These are phyloP conservation scores for Sabuloglossum arenarium DNA, from an alignment of 495 filamentous ascomycete genomes.

Conservation along the genomic window DNA sequence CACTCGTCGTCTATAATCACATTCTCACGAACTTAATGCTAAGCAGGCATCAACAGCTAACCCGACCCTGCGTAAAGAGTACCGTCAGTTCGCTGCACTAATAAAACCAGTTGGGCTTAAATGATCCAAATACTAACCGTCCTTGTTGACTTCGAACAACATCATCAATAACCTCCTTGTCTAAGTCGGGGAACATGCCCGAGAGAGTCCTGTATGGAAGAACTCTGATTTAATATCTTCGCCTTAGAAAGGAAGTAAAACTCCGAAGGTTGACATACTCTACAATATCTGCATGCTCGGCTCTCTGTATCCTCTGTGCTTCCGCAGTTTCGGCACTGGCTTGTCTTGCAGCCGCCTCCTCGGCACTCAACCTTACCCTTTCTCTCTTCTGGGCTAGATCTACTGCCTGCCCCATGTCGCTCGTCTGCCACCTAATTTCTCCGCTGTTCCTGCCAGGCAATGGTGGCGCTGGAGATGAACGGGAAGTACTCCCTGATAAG, in stretches of 20 bases:
- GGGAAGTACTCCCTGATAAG: neutral
- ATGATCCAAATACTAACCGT: conserved; percentile 33
- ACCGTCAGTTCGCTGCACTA: conserved; percentile 6
- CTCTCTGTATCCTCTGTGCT: conserved; percentile 61
- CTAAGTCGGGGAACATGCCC: conserved; percentile 84
- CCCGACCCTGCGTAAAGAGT: conserved; percentile 40
- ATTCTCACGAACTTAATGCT: conserved; percentile 36
- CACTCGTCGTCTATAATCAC: neutral
- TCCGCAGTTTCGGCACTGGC: conserved; percentile 85
- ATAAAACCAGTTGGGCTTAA: neutral
- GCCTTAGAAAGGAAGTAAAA: neutral
- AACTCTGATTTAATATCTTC: neutral
- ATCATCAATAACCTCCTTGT: conserved; percentile 81
- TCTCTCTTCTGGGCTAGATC: conserved; percentile 3
- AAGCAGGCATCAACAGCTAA: conserved; percentile 83
- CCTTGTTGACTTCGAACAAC: conserved; percentile 84
- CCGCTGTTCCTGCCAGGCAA: neutral
- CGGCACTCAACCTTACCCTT: conserved; percentile 32
- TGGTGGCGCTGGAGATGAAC: conserved; percentile 1
- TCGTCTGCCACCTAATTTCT: neutral
- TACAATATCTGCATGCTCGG: conserved; percentile 77
- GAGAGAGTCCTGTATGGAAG: conserved; percentile 35
- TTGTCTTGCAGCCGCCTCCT: conserved; percentile 85
- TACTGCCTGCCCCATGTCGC: neutral
- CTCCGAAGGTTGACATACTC: conserved; percentile 25